Percentiles rank a stretch among this genome's conserved stretches.
phyloP scores from a whole-genome alignment of 2,329 filamentous ascomycete species.

The Monilinia laxa region DNA sequence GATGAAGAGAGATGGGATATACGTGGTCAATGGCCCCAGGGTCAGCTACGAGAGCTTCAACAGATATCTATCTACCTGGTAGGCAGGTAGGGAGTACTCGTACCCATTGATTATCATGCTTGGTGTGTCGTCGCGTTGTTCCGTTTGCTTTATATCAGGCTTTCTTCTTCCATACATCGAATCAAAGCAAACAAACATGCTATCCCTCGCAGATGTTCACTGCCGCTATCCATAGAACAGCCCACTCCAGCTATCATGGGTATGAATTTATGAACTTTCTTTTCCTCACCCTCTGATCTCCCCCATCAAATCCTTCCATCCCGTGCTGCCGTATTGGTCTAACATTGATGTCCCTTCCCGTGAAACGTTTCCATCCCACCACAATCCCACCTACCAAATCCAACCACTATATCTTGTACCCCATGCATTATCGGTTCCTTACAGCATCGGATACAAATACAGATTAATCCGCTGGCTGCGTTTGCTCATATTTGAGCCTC shows the following conservation, averaged over 20 bases:
- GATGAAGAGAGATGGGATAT: neutral
- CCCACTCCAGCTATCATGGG: neutral
- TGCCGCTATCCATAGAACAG: neutral
- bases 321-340: neutral
- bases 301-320: neutral
- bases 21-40: neutral
- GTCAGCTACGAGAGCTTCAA: no score
- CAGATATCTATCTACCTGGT: no score
- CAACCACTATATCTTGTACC: constrained; percentile 8
- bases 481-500: neutral
- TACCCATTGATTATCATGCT: neutral
- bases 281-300: neutral
- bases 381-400: neutral
- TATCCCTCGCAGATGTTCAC: no score
- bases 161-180: neutral
- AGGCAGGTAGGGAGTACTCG: neutral
- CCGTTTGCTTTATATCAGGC: neutral
- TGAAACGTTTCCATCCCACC: constrained; percentile 8
- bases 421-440: constrained; percentile 10
- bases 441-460: neutral
- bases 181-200: neutral
- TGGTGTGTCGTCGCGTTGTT: neutral
- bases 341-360: constrained; percentile 2
- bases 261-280: neutral
- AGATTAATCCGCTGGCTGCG: neutral